Conservation (phyloP, 495 filamentous ascomycete species). For the Geopyxis carbonaria region DNA sequence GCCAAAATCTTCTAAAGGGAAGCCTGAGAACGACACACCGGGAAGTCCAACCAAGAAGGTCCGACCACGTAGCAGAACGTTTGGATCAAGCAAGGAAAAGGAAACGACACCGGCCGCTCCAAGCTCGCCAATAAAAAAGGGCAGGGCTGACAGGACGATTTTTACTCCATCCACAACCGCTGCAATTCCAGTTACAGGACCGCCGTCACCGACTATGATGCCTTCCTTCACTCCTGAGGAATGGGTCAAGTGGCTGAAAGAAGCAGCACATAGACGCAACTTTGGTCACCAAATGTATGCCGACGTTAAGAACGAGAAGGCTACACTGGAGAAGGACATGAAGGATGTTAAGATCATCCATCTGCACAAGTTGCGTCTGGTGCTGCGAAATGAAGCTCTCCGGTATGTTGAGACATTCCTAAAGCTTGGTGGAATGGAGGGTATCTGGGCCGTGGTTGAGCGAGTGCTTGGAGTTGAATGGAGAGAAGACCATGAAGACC, state of each 20-base stretch:
- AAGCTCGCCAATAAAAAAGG: constrained; percentile 30
- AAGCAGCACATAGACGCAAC: constrained; percentile 33
- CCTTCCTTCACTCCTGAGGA: constrained; percentile 26
- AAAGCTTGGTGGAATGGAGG: constrained; percentile 72
- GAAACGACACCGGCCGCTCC: constrained; percentile 30
- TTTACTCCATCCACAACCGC: constrained; percentile 28
- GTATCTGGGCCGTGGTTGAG: constrained; percentile 70
- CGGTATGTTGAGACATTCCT: constrained; percentile 90
- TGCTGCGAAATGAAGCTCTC: constrained; percentile 86
- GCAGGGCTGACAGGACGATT: constrained; percentile 5
- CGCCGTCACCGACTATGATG: constrained; percentile 30
- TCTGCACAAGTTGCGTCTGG: constrained; percentile 76
- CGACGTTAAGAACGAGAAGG: constrained; percentile 14
- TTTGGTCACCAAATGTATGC: constrained; percentile 28
- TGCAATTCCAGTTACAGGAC: constrained; percentile 17
- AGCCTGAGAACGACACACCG: constrained; percentile 10
- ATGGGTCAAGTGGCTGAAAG: constrained; percentile 25
- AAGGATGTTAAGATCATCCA: constrained; percentile 77
- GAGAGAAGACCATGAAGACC: constrained; percentile 96
- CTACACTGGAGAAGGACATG: constrained; percentile 18
- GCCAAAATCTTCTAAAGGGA: constrained; percentile 25
- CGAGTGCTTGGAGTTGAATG: constrained; percentile 89
- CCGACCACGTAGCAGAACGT: constrained; percentile 27
- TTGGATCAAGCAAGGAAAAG: constrained; percentile 31
- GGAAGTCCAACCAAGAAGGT: constrained; percentile 35